A percentile compares a stretch with the other conserved stretches of the same genome.
Evolutionary conservation across 768 basidiomycete species (phyloP).

Genomic region (Strobilomyces dryophilus): DNA sequence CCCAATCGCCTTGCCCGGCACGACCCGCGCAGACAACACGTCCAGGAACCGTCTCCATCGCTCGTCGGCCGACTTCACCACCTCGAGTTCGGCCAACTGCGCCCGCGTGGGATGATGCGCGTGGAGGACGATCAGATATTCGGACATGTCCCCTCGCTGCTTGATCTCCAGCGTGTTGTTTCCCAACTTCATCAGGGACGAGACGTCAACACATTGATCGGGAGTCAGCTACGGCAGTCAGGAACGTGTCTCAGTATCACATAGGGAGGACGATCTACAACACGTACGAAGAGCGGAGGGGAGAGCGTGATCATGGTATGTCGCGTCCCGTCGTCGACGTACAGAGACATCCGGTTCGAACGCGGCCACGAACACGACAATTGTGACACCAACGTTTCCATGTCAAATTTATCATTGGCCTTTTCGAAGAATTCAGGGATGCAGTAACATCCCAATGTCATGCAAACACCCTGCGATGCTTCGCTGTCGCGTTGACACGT

Average conservation of each 20-base stretch:
- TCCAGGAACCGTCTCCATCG: constrained; percentile 20
- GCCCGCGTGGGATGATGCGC: constrained; percentile 45
- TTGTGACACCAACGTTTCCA: constrained; percentile 20
- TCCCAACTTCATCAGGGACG: constrained; percentile 39
- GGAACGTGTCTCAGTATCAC: background rate
- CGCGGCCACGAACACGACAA: constrained; percentile 43
- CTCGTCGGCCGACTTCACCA: constrained; percentile 10
- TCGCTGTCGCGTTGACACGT: constrained; percentile 23
- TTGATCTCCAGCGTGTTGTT: constrained; percentile 41
- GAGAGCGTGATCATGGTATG: constrained; percentile 16
- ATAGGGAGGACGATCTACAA: constrained; percentile 9
- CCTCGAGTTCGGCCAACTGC: constrained; percentile 35
- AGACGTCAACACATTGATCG: constrained; percentile 50
- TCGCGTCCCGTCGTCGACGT: constrained; percentile 4
- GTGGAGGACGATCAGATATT: constrained; percentile 44
- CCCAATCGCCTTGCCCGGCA: background rate
- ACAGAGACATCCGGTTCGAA: constrained; percentile 19
- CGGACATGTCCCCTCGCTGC: constrained; percentile 42
- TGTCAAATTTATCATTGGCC: constrained; percentile 13
- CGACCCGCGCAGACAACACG: constrained; percentile 10
- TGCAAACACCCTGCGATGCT: constrained; percentile 35
- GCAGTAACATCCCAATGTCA: constrained; percentile 45
- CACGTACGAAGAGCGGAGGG: constrained; percentile 35
- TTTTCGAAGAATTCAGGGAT: constrained; percentile 22
- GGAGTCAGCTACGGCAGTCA: constrained; percentile 37